Conservation (phyloP, 2,329 filamentous ascomycete species). For the Chalaropsis ovoidea region DNA sequence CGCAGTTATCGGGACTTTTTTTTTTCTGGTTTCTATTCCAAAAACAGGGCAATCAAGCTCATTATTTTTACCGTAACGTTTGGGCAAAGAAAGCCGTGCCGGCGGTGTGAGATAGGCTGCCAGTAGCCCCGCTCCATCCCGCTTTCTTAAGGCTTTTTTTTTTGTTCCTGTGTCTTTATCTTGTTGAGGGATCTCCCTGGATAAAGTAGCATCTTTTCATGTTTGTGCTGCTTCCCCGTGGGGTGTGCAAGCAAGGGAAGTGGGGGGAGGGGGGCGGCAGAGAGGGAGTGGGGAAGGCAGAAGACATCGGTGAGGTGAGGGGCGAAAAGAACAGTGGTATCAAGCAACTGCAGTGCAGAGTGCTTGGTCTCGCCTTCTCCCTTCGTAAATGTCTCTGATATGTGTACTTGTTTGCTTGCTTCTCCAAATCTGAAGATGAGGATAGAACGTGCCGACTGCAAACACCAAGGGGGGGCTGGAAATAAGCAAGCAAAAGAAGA, state of each 20-base stretch:
- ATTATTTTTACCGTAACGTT: not conserved
- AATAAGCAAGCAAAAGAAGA: not conserved
- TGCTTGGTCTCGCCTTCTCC: not conserved
- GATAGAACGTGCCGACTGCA: not conserved
- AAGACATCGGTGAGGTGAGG: not conserved
- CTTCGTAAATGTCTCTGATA: not conserved
- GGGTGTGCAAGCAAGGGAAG: not conserved
- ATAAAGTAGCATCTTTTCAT: not conserved
- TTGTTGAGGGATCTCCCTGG: not conserved
- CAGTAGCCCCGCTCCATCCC: constrained; percentile 1
- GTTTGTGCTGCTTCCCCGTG: constrained; percentile 3
- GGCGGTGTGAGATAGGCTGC: constrained; percentile 10
- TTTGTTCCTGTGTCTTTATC: not conserved
- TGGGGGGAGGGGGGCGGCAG: not conserved
- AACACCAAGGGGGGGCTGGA: not conserved
- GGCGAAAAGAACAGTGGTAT: not conserved
- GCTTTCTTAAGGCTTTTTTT: not conserved
- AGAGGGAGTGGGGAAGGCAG: not conserved
- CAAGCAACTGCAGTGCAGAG: not conserved
- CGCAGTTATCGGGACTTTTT: not conserved
- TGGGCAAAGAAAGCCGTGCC: not conserved
- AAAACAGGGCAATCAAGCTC: not conserved
- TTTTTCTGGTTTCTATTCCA: not conserved
- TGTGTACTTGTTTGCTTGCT: no score
- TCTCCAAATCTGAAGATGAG: not conserved